Percentiles rank a stretch among this genome's conserved stretches.
Evolutionary conservation across 176 grass and related monocot species (phyloP).

Genomic region (Eleusine indica): DNA sequence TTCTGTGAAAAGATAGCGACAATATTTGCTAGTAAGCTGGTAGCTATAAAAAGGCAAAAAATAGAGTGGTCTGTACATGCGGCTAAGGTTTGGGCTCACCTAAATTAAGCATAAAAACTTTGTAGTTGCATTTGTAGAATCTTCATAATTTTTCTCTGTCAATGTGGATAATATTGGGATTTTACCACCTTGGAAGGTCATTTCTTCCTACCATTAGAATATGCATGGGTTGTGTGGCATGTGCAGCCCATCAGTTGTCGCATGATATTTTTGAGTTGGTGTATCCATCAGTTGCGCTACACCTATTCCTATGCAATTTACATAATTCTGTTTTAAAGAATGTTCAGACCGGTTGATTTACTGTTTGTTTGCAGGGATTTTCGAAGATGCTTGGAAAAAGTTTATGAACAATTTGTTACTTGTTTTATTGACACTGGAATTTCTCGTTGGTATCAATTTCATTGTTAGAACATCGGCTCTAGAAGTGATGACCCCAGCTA

Average conservation of each 20-base stretch:
- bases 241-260: conserved; percentile 1
- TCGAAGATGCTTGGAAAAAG: conserved; percentile 30
- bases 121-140: not conserved
- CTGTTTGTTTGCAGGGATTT: conserved; percentile 51
- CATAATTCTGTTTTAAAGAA: conserved; percentile 10
- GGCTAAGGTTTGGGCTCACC: not conserved
- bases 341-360: conserved; percentile 29
- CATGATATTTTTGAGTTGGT: not conserved
- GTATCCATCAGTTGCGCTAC: not conserved
- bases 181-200: conserved; percentile 14
- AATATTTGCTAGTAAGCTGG: not conserved
- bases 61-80: not conserved
- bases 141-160: not conserved
- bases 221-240: not conserved
- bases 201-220: not conserved
- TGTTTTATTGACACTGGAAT: conserved; percentile 45
- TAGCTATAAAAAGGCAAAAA: not conserved
- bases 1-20: not conserved
- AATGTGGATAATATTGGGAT: not conserved
- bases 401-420: conserved; percentile 41
- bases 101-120: not conserved
- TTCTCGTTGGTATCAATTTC: conserved; percentile 37
- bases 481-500: conserved; percentile 42
- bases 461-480: conserved; percentile 46
- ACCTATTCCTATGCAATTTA: not conserved